Conservation (phyloP, 208 protist species). For the Trypanosoma boissoni region DNA sequence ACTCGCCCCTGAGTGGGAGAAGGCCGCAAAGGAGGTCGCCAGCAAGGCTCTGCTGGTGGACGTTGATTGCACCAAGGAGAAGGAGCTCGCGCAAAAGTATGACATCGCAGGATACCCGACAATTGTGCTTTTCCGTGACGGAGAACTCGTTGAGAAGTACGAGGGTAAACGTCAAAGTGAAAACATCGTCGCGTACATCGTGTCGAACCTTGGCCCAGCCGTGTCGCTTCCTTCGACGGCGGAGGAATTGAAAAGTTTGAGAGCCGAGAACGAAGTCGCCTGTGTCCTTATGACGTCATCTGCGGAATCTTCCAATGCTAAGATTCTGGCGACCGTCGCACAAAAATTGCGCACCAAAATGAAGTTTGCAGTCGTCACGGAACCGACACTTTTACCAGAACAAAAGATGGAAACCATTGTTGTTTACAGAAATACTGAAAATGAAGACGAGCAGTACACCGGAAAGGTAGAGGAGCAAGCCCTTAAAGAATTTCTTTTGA, state of each 20-base stretch:
- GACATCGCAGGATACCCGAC: constrained; percentile 83
- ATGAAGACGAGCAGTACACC: constrained; percentile 38
- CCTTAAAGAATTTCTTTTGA: constrained; percentile 54
- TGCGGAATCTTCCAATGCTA: constrained; percentile 34
- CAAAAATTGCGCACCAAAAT: constrained; percentile 35
- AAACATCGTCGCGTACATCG: constrained; percentile 62
- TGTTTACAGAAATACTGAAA: constrained; percentile 43
- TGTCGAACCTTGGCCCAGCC: constrained; percentile 46
- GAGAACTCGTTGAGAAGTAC: constrained; percentile 57
- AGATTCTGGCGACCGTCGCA: constrained; percentile 30
- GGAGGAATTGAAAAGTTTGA: constrained; percentile 65
- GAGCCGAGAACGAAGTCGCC: constrained; percentile 32
- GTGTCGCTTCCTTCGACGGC: constrained; percentile 28
- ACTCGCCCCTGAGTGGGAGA: constrained; percentile 83
- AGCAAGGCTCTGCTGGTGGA: constrained; percentile 58
- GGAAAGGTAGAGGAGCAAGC: constrained; percentile 27
- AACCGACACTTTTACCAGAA: constrained; percentile 39
- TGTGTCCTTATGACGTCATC: constrained; percentile 54
- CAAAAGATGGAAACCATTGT: constrained; percentile 59
- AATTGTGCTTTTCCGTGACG: constrained; percentile 80
- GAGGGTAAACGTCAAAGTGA: constrained; percentile 52
- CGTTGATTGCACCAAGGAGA: constrained; percentile 85
- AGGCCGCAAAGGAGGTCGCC: constrained; percentile 57
- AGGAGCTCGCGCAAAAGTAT: constrained; percentile 42
- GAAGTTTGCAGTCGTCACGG: constrained; percentile 62